Base-by-base conservation (phyloP, 306 rosid species). In the Quercus rubra region DNA sequence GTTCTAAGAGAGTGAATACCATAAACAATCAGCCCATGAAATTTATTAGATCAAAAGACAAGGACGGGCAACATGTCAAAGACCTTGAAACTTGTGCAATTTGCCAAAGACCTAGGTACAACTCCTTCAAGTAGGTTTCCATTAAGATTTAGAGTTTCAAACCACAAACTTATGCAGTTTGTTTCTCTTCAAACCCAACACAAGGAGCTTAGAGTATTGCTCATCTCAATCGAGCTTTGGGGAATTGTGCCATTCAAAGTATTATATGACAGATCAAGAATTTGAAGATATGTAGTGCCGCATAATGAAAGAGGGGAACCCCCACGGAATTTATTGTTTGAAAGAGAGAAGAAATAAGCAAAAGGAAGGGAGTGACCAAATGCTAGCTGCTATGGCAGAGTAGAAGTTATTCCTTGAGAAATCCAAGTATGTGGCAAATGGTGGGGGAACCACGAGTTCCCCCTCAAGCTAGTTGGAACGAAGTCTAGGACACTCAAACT, bases 391-490 rank as follows among this genome's bases (percentile, higher is more conserved):
- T 49, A 84, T 64, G 52, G 13, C 0, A 75, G 76, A 89, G 58
- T n/a, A 71, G 85, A 90, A 90, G 1, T 80, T n/a, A 79, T 87
- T 87, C 1, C 0, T 1, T 0, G 86, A 87, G 74, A 55, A 85
- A 55, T 84, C 93, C 67, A 84, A 35, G 79, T 85, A 87, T 4
- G 0, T 0, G 18, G 7, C 18, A 2, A 0, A 0, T 13, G 12
- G 14, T 4, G 76, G 79, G 17, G 73, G 20, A 8, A 55, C 1
- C 1, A 84, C 80, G 18, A 89, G 5, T 52, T 59, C n/a, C 1
- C 90, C 91, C 20, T 67, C 76, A 12, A 90, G 80, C 5, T 59
- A 33, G 80, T 84, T 90, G 1, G 68, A 38, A 68, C 85, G 89
- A 7, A 90, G 87, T 90, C 91, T 43, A 88, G 72, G 1, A n/a